Percentiles rank a stretch among this genome's conserved stretches.
These are phyloP conservation scores for Phytopythium litorale DNA, from an alignment of 352 stramenopile genomes.

Conservation along the genomic window DNA sequence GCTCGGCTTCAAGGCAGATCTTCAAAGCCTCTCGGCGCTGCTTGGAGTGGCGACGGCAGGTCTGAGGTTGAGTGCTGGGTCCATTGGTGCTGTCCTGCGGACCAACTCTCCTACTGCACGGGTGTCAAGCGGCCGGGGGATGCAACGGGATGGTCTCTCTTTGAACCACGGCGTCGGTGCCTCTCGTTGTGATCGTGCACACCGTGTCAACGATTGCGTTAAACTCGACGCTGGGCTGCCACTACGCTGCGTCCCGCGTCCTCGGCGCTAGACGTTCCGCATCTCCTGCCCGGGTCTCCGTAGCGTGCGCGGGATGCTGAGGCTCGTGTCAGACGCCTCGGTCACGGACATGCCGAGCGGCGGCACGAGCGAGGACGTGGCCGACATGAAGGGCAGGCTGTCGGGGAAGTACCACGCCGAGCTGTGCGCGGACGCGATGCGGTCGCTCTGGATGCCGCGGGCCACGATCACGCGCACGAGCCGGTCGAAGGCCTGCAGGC, in stretches of 20 bases:
- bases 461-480: slow-evolving; percentile 49
- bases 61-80: too few species aligned
- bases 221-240: too few species aligned
- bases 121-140: too few species aligned
- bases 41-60: too few species aligned
- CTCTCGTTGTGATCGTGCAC: too few species aligned
- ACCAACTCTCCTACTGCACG: too few species aligned
- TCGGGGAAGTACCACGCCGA: slow-evolving; percentile 27
- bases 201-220: too few species aligned
- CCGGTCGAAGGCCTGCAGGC: slow-evolving; percentile 47
- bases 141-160: too few species aligned
- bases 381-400: slow-evolving; percentile 30
- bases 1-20: background rate
- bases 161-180: too few species aligned
- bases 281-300: background rate
- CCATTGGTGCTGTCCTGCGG: too few species aligned
- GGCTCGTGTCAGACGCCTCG: slow-evolving; percentile 10
- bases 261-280: background rate
- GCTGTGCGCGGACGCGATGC: slow-evolving; percentile 18
- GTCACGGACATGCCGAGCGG: slow-evolving; percentile 5
- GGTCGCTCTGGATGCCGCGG: slow-evolving; percentile 19
- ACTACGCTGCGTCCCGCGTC: background rate
- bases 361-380: slow-evolving; percentile 1
- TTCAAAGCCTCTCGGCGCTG: too few species aligned
- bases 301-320: slow-evolving; percentile 1